Conservation (phyloP, 371 early-diverging fungal species). For the Apophysomyces variabilis region DNA sequence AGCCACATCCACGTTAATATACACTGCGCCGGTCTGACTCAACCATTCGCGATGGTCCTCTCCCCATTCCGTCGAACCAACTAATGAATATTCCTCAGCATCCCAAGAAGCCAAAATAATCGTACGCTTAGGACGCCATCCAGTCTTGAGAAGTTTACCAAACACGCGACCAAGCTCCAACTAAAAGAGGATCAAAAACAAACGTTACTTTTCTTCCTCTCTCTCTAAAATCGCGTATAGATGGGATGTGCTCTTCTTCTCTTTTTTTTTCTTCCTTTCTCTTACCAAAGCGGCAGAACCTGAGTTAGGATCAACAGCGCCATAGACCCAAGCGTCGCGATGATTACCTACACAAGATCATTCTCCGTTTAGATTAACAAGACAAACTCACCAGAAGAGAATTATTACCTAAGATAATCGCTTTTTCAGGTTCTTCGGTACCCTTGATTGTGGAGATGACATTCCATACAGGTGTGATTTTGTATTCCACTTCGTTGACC, state of each 20-base stretch:
- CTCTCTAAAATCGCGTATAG: no score
- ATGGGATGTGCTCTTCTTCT: no score
- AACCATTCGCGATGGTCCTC: conserved; percentile 61
- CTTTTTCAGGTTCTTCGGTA: conserved; percentile 56
- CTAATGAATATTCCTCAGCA: conserved; percentile 62
- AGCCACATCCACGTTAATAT: conserved; percentile 58
- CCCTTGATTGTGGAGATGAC: conserved; percentile 67
- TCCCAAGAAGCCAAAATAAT: conserved; percentile 69
- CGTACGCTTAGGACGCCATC: conserved; percentile 66
- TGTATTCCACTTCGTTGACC: conserved; percentile 58
- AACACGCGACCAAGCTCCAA: conserved; percentile 55
- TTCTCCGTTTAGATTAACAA: not conserved
- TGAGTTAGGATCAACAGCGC: conserved; percentile 71
- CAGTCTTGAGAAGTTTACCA: conserved; percentile 54
- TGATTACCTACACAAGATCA: conserved; percentile 52
- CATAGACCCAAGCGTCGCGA: conserved; percentile 71
- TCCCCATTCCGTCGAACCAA: conserved; percentile 69
- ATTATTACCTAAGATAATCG: conserved; percentile 54
- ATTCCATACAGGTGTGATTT: conserved; percentile 67
- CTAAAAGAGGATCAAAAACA: conserved; percentile 6
- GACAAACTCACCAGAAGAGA: not conserved
- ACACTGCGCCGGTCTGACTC: conserved; percentile 54
- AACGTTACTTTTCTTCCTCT: no score
- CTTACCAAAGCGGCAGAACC: conserved; percentile 64
- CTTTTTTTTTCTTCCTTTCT: no score